phyloP scores from a whole-genome alignment of 176 grass and related monocot genomes.

The Ensete ventricosum region DNA sequence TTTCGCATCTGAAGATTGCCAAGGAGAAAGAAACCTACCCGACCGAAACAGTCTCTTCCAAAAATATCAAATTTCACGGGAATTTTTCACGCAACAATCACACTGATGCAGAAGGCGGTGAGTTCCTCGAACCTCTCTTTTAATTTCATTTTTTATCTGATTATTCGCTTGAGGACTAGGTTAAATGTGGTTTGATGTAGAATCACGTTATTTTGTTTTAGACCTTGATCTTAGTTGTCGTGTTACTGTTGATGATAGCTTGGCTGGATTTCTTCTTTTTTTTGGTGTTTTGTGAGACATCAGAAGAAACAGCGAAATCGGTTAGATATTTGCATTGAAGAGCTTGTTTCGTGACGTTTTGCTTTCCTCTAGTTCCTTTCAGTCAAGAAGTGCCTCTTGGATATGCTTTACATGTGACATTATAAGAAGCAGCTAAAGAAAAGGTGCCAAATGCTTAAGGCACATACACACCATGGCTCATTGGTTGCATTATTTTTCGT shows the following conservation, averaged over 20 bases:
- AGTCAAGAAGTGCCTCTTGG: background rate
- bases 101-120: background rate
- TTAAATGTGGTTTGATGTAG: too few species aligned
- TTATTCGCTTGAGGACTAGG: too few species aligned
- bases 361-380: background rate
- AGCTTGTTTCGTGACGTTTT: background rate
- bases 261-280: too few species aligned
- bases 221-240: background rate
- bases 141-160: too few species aligned
- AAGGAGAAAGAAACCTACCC: background rate
- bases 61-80: background rate
- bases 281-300: too few species aligned
- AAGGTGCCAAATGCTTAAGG: background rate
- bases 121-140: background rate
- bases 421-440: background rate
- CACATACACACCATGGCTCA: background rate
- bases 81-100: background rate
- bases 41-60: background rate
- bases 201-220: background rate
- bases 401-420: background rate
- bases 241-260: too few species aligned
- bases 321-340: too few species aligned
- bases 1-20: background rate
- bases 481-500: background rate
- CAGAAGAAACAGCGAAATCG: too few species aligned